A percentile compares a stretch with the other conserved stretches of the same genome.
phyloP scores from a whole-genome alignment of 139 green algal species.

The Coelastrella sp. region DNA sequence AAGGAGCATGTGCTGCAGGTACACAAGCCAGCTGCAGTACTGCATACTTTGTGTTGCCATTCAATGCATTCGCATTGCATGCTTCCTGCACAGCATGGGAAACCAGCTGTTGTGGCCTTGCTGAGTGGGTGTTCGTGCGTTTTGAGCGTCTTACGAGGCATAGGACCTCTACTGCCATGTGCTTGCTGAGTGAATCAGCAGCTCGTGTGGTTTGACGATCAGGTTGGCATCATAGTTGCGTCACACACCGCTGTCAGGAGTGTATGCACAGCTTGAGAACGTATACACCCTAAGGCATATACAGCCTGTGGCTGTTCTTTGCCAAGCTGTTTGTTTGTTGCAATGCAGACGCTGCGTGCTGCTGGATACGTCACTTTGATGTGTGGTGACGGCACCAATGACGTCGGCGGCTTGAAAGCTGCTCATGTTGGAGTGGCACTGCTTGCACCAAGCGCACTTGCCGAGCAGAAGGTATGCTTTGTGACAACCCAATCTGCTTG shows the following conservation, averaged over 20 bases:
- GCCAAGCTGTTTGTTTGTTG: neutral
- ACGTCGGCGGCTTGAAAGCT: constrained; percentile 96
- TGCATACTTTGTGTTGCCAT: neutral
- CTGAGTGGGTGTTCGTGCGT: neutral
- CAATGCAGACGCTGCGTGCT: constrained; percentile 66
- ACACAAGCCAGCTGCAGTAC: constrained; percentile 21
- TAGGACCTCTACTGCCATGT: too few species aligned
- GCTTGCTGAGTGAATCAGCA: too few species aligned
- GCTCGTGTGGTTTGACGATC: too few species aligned
- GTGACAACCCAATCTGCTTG: neutral
- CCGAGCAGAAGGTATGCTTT: constrained; percentile 34
- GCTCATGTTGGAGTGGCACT: constrained; percentile 93
- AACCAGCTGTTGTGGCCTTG: neutral
- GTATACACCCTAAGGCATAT: too few species aligned
- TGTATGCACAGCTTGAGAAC: too few species aligned
- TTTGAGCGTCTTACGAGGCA: neutral
- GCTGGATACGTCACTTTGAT: constrained; percentile 90
- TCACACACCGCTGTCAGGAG: too few species aligned
- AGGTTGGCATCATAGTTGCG: too few species aligned
- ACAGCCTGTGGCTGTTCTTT: too few species aligned
- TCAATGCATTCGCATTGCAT: neutral
- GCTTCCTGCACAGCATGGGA: neutral
- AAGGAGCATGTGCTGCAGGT: constrained; percentile 95
- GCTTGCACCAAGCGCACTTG: constrained; percentile 63
- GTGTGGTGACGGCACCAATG: constrained; percentile 99